Evolutionary conservation across 805 yeast species (phyloP).

Genomic region (Starmerella bacillaris): DNA sequence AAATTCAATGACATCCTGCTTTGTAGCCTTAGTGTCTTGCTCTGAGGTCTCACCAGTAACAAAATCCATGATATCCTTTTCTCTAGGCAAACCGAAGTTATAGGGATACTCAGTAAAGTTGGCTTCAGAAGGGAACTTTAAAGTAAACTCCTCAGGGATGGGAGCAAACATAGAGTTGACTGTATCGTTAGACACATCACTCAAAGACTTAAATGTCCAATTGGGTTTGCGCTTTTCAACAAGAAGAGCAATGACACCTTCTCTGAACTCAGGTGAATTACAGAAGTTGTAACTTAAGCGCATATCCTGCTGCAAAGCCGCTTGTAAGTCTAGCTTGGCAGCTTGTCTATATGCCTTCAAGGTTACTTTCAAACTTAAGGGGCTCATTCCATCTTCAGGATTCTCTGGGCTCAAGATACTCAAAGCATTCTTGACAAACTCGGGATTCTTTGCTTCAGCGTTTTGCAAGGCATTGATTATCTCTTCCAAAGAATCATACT

Average conservation of each 20-base stretch:
- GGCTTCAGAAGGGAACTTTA: constrained; percentile 21
- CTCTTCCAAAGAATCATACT: constrained; percentile 32
- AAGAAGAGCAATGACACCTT: constrained; percentile 27
- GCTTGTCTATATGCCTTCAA: constrained; percentile 51
- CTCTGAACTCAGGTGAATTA: constrained; percentile 45
- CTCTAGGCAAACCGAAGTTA: constrained; percentile 66
- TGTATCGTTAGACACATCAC: constrained; percentile 22
- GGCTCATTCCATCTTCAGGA: constrained; percentile 53
- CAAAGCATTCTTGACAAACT: constrained; percentile 47
- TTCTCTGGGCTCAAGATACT: constrained; percentile 26
- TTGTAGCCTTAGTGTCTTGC: constrained; percentile 50
- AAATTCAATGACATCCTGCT: constrained; percentile 45
- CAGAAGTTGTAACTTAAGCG: constrained; percentile 61
- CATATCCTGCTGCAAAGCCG: constrained; percentile 57
- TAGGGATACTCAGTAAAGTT: constrained; percentile 37
- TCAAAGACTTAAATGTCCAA: constrained; percentile 30
- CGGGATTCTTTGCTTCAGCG: constrained; percentile 37
- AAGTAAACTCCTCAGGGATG: constrained; percentile 18
- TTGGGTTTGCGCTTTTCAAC: constrained; percentile 41
- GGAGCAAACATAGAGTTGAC: constrained; percentile 21
- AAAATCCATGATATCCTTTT: constrained; percentile 42
- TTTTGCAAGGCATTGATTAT: constrained; percentile 29
- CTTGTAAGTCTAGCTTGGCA: constrained; percentile 35
- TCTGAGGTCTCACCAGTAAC: constrained; percentile 56
- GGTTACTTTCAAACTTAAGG: constrained; percentile 59